Percentiles rank a stretch among this genome's conserved stretches.
These are phyloP conservation scores for Arctium minus DNA, from an alignment of 129 eudicot genomes.

Conservation along the genomic window DNA sequence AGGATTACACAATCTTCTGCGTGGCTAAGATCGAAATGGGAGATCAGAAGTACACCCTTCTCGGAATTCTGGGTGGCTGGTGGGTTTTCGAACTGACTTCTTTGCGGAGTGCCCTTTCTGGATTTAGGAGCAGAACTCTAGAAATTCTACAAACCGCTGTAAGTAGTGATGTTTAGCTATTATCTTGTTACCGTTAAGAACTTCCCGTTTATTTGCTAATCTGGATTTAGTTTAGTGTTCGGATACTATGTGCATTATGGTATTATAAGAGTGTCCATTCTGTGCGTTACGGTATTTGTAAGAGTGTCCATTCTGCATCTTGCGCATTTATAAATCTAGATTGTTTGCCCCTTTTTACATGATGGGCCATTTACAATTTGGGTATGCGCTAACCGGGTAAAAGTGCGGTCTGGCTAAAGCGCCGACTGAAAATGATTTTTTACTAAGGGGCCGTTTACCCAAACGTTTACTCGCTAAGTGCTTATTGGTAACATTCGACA, in stretches of 20 bases:
- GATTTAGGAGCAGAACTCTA: constrained; percentile 18
- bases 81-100: constrained; percentile 52
- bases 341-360: neutral
- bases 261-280: neutral
- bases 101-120: constrained; percentile 26
- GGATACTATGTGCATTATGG: constrained; percentile 1
- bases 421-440: too few species aligned
- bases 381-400: too few species aligned
- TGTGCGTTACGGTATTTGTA: neutral
- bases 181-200: neutral
- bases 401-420: too few species aligned
- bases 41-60: constrained; percentile 43
- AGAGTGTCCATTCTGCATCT: neutral
- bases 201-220: neutral
- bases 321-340: neutral
- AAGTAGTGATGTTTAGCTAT: constrained; percentile 19
- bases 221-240: neutral
- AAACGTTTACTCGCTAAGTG: too few species aligned
- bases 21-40: constrained; percentile 51
- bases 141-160: constrained; percentile 30
- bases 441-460: too few species aligned
- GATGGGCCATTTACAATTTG: too few species aligned
- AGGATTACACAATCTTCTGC: constrained; percentile 50
- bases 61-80: constrained; percentile 73
- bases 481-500: too few species aligned